Evolutionary conservation across 2,329 filamentous ascomycete species (phyloP).

Genomic region (Sphaerulina populicola): DNA sequence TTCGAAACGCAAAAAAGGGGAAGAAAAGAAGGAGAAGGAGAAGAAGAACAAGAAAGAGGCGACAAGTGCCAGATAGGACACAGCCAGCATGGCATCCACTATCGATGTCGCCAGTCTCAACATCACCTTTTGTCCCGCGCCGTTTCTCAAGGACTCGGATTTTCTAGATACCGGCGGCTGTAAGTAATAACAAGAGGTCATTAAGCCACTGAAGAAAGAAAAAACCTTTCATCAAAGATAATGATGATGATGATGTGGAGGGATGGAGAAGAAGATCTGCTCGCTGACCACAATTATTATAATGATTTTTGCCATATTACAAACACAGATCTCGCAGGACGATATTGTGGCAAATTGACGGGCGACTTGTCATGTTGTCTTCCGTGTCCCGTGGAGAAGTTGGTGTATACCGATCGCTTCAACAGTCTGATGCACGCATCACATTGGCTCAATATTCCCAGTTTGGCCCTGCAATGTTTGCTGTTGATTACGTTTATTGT

Average conservation of each 20-base stretch:
- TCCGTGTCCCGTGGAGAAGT: constrained; percentile 54
- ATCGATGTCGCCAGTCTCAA: constrained; percentile 25
- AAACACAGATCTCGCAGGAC: constrained; percentile 35
- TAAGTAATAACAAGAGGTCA: constrained; percentile 38
- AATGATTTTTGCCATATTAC: too few species aligned
- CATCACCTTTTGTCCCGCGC: constrained; percentile 50
- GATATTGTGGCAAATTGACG: constrained; percentile 47
- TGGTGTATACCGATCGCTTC: constrained; percentile 13
- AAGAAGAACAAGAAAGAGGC: too few species aligned
- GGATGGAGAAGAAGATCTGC: too few species aligned
- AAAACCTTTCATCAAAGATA: background rate
- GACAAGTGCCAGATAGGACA: background rate
- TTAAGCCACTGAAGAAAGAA: background rate
- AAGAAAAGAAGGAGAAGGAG: too few species aligned
- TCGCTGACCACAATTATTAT: background rate
- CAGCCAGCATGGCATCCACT: background rate
- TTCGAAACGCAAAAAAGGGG: too few species aligned
- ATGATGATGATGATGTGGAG: too few species aligned
- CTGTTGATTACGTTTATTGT: constrained; percentile 67
- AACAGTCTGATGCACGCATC: constrained; percentile 6
- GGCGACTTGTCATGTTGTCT: constrained; percentile 62
- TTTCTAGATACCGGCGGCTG: constrained; percentile 58
- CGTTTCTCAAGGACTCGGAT: constrained; percentile 56
- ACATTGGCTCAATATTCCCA: constrained; percentile 62
- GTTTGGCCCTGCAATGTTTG: constrained; percentile 61